These are phyloP conservation scores for Agastache rugosa DNA, from an alignment of 257 asterid species.

Conservation along the genomic window DNA sequence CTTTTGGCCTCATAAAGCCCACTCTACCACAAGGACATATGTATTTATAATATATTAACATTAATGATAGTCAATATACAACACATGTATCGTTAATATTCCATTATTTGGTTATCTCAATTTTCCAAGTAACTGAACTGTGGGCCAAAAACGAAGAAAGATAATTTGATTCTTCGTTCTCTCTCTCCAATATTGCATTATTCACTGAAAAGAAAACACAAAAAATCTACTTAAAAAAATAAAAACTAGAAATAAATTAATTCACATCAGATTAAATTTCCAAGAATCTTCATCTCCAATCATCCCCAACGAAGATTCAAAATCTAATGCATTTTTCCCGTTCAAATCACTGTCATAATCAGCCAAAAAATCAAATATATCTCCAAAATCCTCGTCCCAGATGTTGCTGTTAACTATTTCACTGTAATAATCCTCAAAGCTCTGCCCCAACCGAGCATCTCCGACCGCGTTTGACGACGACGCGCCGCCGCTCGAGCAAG, in stretches of 20 bases:
- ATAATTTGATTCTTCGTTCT: background rate
- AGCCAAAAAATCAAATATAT: constrained; percentile 31
- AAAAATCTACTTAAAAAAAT: background rate
- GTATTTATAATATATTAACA: too few species aligned
- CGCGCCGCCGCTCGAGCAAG: constrained; percentile 23
- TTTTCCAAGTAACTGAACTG: constrained; percentile 30
- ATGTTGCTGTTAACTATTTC: constrained; percentile 49
- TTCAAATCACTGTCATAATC: constrained; percentile 1
- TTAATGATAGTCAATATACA: background rate
- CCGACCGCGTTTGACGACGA: constrained; percentile 30
- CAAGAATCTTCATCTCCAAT: constrained; percentile 9
- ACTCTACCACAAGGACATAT: too few species aligned
- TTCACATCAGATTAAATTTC: background rate
- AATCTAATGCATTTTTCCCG: background rate
- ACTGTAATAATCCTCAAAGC: constrained; percentile 44
- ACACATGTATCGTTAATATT: background rate
- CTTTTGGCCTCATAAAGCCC: too few species aligned
- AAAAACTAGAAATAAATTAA: too few species aligned
- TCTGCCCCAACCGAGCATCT: constrained; percentile 42
- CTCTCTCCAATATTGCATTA: constrained; percentile 1
- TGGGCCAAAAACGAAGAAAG: background rate
- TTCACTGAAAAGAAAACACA: background rate
- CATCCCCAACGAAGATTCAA: constrained; percentile 17
- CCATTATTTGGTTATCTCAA: constrained; percentile 32
- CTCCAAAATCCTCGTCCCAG: constrained; percentile 52